Conservation (phyloP, 768 basidiomycete species). For the Mycena rosella region DNA sequence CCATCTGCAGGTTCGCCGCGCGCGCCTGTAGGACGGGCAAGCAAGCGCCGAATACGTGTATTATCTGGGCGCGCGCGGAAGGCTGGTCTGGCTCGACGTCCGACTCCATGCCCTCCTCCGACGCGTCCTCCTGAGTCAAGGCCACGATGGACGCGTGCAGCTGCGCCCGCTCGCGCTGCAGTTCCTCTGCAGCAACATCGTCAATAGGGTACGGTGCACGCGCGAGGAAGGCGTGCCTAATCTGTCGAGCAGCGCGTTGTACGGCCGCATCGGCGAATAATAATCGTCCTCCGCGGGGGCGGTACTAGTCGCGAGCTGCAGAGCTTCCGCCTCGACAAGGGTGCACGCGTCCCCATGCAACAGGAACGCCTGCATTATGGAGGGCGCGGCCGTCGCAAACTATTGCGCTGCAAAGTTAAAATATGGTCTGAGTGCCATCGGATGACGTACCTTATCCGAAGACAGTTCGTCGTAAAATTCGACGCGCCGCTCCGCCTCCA, state of each 20-base stretch:
- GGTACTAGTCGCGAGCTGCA: conserved; percentile 53
- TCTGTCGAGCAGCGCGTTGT: conserved; percentile 56
- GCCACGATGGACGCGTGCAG: conserved; percentile 45
- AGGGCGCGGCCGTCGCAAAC: conserved; percentile 61
- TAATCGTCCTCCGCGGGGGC: conserved; percentile 48
- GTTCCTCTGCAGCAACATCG: conserved; percentile 31
- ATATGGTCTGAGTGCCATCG: background rate
- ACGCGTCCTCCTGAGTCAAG: conserved; percentile 32
- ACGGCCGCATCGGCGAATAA: conserved; percentile 53
- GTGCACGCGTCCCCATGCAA: conserved; percentile 60
- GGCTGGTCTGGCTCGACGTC: conserved; percentile 21
- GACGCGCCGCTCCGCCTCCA: conserved; percentile 57
- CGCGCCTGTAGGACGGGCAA: conserved; percentile 63
- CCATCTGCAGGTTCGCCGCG: conserved; percentile 60
- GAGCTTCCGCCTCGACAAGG: conserved; percentile 55
- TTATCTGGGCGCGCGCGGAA: conserved; percentile 55
- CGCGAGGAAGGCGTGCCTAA: conserved; percentile 50
- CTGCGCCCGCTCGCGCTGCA: conserved; percentile 39
- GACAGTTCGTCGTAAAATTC: conserved; percentile 62
- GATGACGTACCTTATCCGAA: conserved; percentile 47
- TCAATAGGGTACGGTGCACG: background rate
- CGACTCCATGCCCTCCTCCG: background rate
- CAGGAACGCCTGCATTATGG: conserved; percentile 62
- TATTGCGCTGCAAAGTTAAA: conserved; percentile 31
- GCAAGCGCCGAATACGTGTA: conserved; percentile 58